Conservation (phyloP, 306 rosid genomes). For the Hylodesmum podocarpum region DNA sequence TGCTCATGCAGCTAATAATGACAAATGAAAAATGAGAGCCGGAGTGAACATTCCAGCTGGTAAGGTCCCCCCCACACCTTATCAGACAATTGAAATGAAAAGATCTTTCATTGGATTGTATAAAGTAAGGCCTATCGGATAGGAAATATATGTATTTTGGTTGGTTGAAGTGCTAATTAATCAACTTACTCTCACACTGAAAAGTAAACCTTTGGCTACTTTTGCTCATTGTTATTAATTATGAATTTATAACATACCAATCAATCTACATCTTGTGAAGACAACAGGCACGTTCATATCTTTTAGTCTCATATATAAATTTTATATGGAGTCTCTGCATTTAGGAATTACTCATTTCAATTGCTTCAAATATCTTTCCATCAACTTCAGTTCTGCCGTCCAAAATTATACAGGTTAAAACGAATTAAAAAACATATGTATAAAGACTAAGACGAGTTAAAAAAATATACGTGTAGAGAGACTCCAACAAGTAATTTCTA, state of each 20-base stretch:
- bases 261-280: constrained; percentile 20
- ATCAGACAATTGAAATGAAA: neutral
- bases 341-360: too few species aligned
- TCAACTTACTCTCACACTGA: neutral
- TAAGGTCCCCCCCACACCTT: neutral
- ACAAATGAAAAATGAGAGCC: constrained; percentile 36
- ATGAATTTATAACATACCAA: neutral
- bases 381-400: too few species aligned
- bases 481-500: too few species aligned
- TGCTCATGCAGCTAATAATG: constrained; percentile 17
- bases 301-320: too few species aligned
- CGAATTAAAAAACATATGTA: too few species aligned
- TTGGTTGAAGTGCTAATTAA: neutral
- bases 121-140: neutral
- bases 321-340: too few species aligned
- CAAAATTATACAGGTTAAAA: too few species aligned
- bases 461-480: too few species aligned
- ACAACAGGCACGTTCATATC: neutral
- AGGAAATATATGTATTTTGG: neutral
- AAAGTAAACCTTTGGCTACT: neutral
- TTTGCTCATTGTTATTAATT: neutral
- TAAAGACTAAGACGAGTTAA: too few species aligned
- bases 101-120: neutral
- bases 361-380: too few species aligned
- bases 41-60: constrained; percentile 6